These are phyloP conservation scores for Platanthera guangdongensis DNA, from an alignment of 106 monocot genomes.

Conservation along the genomic window DNA sequence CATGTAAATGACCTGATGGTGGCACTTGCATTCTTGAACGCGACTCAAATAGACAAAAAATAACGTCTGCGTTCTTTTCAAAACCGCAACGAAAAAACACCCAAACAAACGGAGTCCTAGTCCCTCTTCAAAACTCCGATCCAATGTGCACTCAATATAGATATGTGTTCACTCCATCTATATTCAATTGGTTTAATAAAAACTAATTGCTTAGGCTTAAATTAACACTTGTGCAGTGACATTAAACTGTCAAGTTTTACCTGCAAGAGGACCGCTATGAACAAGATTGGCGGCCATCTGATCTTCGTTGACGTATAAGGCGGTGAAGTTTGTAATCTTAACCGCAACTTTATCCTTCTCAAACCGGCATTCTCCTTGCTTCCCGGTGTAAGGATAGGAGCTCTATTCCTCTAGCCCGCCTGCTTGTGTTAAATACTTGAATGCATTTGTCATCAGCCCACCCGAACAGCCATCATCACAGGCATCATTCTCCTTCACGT, in stretches of 20 bases:
- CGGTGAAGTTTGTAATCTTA: conserved; percentile 51
- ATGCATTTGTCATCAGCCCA: conserved; percentile 85
- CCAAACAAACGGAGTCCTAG: too few relatives aligned
- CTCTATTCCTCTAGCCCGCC: conserved; percentile 68
- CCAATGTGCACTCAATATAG: too few relatives aligned
- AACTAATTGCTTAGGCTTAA: too few relatives aligned
- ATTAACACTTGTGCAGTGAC: too few relatives aligned
- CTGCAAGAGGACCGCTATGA: conserved; percentile 62
- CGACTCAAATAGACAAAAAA: too few relatives aligned
- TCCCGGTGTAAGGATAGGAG: conserved; percentile 65
- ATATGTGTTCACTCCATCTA: too few relatives aligned
- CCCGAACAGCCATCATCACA: conserved; percentile 76
- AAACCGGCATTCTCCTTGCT: conserved; percentile 60
- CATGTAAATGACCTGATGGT: too few relatives aligned
- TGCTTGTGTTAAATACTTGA: conserved; percentile 53
- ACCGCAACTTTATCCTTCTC: conserved; percentile 39
- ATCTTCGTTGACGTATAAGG: conserved; percentile 44
- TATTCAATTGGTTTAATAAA: too few relatives aligned
- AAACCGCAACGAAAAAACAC: too few relatives aligned
- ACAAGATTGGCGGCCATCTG: conserved; percentile 64
- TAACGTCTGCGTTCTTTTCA: too few relatives aligned
- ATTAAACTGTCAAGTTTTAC: conserved; percentile 9
- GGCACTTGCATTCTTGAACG: too few relatives aligned
- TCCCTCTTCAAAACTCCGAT: too few relatives aligned
- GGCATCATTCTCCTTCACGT: conserved; percentile 38